phyloP scores from a whole-genome alignment of 257 asterid genomes.

The Salvia rosmarinus region DNA sequence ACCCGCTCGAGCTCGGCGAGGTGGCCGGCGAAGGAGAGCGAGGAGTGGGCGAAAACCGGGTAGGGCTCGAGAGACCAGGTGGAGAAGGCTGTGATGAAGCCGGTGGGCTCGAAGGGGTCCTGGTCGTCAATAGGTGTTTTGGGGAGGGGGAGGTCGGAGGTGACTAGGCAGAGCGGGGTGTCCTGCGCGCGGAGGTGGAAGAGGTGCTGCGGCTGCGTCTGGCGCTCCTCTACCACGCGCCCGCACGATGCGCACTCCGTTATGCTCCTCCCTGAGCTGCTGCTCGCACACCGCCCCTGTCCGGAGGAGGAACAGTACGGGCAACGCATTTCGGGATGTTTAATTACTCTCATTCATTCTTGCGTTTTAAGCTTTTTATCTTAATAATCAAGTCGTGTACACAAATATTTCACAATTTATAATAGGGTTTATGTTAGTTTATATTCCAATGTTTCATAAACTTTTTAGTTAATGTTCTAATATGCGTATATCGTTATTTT shows the following conservation, averaged over 20 bases:
- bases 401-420: too few relatives aligned
- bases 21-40: slow-evolving; percentile 84
- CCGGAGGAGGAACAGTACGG: slow-evolving; percentile 84
- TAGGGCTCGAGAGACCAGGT: too few relatives aligned
- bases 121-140: slow-evolving; percentile 48
- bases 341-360: background rate
- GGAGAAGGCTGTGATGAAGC: slow-evolving; percentile 93
- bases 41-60: slow-evolving; percentile 77
- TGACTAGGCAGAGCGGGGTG: slow-evolving; percentile 84
- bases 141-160: slow-evolving; percentile 81
- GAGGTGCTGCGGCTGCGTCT: slow-evolving; percentile 86
- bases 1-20: slow-evolving; percentile 95
- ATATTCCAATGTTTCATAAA: too few relatives aligned
- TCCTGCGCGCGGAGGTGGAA: slow-evolving; percentile 97
- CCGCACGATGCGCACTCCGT: slow-evolving; percentile 89
- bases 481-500: too few relatives aligned
- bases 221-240: slow-evolving; percentile 86
- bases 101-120: slow-evolving; percentile 90
- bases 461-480: too few relatives aligned
- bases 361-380: too few relatives aligned
- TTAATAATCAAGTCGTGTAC: too few relatives aligned
- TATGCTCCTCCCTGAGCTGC: slow-evolving; percentile 63
- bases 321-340: slow-evolving; percentile 64
- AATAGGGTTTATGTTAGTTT: too few relatives aligned
- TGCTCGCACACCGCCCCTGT: slow-evolving; percentile 81